Evolutionary conservation across 371 early-diverging fungal genomes (phyloP), one percentile per base, ranked within the genome.

Genomic region (Smittium mucronatum): DNA sequence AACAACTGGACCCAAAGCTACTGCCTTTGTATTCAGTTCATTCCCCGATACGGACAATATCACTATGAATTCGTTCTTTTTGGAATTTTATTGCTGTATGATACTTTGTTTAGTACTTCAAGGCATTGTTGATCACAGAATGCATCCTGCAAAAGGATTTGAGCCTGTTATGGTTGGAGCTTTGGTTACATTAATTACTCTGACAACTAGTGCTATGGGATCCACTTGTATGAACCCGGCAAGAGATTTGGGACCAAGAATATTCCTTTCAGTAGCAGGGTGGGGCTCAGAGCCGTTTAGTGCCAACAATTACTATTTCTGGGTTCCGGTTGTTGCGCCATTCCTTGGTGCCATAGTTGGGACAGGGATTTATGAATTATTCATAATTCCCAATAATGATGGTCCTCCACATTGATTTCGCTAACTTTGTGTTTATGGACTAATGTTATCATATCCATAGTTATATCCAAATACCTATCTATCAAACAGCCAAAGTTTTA

Each of bases 151-250:
- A 35, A 75, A 74, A 70, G 65, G 71, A 63, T 70, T 75, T 33
- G 73, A 70, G 32, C 83, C 86, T 0, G 68, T 87, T 29, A 75
- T 82, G 69, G 79, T 87, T 58, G 91, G 90, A 25, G 74, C 88
- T 34, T 79, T 86, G 70, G 80, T 93, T 57, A 81, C 85, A 21
- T 78, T 80, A 58, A 82, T 88, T 63, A 85, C 84, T 68, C 75
- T 84, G 73, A 79, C 87, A 57, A 77, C 87, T 64, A 87, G 87
- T 31, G 87, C 85, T 81, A 83, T 84, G 64, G 88, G 90, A 31
- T 89, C 89, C 8, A 88, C 85, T 64, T 88, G 88, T 28, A 78
- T 94, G 64, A 94, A 94, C 78, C 93, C 92, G 57, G 93, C 94
- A 25, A 87, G 93, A 73, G 94, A 94, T 80, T 75, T 94, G 72